phyloP scores from a whole-genome alignment of 148 eudicot species.

The Gaultheria prostrata region DNA sequence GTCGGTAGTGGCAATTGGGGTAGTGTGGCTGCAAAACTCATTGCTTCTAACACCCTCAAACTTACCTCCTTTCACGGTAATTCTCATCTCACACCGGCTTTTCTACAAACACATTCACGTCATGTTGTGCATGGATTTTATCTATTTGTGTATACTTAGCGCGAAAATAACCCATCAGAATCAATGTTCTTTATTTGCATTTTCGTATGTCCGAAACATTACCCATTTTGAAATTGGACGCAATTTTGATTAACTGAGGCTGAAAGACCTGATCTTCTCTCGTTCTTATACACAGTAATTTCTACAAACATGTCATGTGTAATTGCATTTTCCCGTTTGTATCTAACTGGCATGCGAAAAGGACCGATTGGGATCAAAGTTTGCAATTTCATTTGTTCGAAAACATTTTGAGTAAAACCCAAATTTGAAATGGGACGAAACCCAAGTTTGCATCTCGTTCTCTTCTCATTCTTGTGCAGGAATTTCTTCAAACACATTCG shows the following conservation, averaged over 20 bases:
- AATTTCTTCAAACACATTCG: background rate
- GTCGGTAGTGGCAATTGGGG: slow-evolving; percentile 99
- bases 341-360: background rate
- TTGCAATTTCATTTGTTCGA: background rate
- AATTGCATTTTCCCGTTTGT: too few species aligned
- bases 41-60: slow-evolving; percentile 76
- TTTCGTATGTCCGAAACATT: background rate
- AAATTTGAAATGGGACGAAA: background rate
- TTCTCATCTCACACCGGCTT: background rate
- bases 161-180: background rate
- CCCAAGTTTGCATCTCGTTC: background rate
- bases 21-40: slow-evolving; percentile 90
- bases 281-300: too few species aligned
- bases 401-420: background rate
- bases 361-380: background rate
- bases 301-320: too few species aligned
- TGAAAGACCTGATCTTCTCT: too few species aligned
- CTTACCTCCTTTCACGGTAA: slow-evolving; percentile 60
- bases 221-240: background rate
- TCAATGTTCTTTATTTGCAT: background rate
- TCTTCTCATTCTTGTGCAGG: background rate
- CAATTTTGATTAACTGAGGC: background rate
- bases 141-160: background rate
- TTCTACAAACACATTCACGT: background rate
- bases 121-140: background rate